Base-by-base conservation (phyloP, 352 stramenopile species). In the Globisporangium recalcitrans region DNA sequence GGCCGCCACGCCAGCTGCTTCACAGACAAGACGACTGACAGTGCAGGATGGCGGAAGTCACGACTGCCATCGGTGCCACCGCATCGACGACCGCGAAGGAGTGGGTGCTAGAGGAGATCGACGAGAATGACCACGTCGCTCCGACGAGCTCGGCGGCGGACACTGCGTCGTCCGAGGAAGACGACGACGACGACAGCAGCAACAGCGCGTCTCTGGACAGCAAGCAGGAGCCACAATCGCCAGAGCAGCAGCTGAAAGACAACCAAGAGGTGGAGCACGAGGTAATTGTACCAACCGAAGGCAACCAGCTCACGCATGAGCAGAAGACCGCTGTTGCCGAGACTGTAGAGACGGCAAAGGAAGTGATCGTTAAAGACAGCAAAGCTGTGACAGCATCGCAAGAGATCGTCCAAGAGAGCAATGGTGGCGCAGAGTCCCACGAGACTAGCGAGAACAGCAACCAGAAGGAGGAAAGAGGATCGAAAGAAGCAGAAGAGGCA, bases 111-210 rank as follows among this genome's bases (percentile, higher is more conserved):
- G 19, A 57, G 29, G 51, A 57, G 29, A 22, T 11, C 11, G 51
- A 46, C 16, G 38, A 46, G 16, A 46, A 4, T 16, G 38, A 46
- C 2, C 38, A 57, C 8, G 10, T 31, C 10, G 19, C 16, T 22
- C 38, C 8, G 49, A 7, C 27, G 16, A 34, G 27, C 21, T 22
- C 29, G 31, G 29, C 19, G 42, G n/a, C 29, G n/a, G 51, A 57
- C 51, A 44, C 51, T 40, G 51, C 51, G 29, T 57, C 51, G 29
- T 57, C 51, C 51, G 51, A 57, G 51, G 51, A 57, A 57, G 51
- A 57, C n/a, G 51, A 57, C 29, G 51, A 57, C n/a, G 51, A 57
- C 29, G 29, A n/a, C 29, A 57, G 51, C n/a, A 44, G 51, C 47
- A 52, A 3, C 29, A 57, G 51, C 29, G 2, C n/a, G n/a, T 13